Percentiles rank a stretch among this genome's conserved stretches.
Evolutionary conservation across 2,329 filamentous ascomycete species (phyloP).

Genomic region (Cordyceps fumosorosea): DNA sequence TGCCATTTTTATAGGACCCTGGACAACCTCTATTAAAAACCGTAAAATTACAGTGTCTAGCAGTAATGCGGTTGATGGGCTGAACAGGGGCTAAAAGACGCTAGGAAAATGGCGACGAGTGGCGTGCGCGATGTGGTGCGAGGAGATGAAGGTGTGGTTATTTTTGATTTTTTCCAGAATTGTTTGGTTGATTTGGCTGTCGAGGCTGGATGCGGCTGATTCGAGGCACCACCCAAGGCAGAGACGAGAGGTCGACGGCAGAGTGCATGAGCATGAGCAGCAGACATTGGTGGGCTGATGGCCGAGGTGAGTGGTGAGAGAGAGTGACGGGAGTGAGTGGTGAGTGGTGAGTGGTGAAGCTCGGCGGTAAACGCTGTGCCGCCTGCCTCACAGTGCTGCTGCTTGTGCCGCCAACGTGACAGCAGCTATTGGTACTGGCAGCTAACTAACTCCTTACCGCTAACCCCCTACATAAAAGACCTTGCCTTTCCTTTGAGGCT

Average conservation of each 20-base stretch:
- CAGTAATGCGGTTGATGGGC: not conserved
- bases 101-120: slow-evolving; percentile 3
- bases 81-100: not conserved
- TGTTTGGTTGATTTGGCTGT: not conserved
- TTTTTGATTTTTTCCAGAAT: not conserved
- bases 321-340: not conserved
- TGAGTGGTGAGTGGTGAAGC: not conserved
- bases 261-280: not conserved
- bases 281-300: no score
- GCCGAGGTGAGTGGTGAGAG: not conserved
- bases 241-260: not conserved
- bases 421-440: not conserved
- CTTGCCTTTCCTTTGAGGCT: not conserved
- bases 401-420: not conserved
- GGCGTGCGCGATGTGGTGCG: slow-evolving; percentile 2
- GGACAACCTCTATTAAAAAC: no score
- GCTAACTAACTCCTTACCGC: no score
- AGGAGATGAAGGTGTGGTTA: not conserved
- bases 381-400: not conserved
- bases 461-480: not conserved
- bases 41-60: not conserved
- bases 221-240: not conserved
- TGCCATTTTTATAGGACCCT: not conserved
- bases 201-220: slow-evolving; percentile 2
- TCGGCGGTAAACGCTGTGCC: slow-evolving; percentile 2